These are phyloP conservation scores for Rhizopus delemar DNA, from an alignment of 371 early-diverging fungal genomes.

Conservation along the genomic window DNA sequence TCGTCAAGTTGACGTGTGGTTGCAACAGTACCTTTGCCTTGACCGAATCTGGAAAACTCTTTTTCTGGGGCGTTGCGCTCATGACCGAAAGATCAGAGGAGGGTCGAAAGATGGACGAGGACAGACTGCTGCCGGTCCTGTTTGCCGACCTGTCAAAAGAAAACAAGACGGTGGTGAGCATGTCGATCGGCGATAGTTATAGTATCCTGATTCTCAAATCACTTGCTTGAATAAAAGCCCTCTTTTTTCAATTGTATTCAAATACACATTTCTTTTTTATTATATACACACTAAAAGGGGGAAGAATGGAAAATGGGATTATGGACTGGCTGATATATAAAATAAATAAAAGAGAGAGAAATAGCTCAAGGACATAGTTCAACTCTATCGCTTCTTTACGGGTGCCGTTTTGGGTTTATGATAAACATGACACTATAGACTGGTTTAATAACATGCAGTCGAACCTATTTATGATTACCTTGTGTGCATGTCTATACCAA, in stretches of 20 bases:
- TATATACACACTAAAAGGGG: background rate
- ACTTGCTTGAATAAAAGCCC: background rate
- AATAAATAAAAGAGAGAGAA: no score
- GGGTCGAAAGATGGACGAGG: conserved; percentile 64
- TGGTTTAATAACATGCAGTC: background rate
- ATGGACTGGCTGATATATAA: no score
- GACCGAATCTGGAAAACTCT: conserved; percentile 68
- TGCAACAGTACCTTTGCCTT: conserved; percentile 83
- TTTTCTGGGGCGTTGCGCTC: conserved; percentile 88
- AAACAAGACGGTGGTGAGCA: background rate
- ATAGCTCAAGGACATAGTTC: background rate
- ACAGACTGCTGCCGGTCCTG: conserved; percentile 27
- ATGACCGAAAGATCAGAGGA: conserved; percentile 66
- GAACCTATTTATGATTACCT: conserved; percentile 40
- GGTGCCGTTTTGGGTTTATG: conserved; percentile 69
- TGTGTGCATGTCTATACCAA: conserved; percentile 93
- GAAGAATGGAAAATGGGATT: no score
- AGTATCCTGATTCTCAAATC: background rate
- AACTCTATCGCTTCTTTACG: conserved; percentile 24
- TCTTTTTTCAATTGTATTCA: no score
- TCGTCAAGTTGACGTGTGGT: conserved; percentile 71
- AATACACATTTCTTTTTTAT: background rate
- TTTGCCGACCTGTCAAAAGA: background rate
- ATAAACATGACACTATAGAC: conserved; percentile 76
- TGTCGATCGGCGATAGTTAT: background rate